These are phyloP conservation scores for Aspergillus nomiae DNA, from an alignment of 2,329 filamentous ascomycete genomes.

Conservation along the genomic window DNA sequence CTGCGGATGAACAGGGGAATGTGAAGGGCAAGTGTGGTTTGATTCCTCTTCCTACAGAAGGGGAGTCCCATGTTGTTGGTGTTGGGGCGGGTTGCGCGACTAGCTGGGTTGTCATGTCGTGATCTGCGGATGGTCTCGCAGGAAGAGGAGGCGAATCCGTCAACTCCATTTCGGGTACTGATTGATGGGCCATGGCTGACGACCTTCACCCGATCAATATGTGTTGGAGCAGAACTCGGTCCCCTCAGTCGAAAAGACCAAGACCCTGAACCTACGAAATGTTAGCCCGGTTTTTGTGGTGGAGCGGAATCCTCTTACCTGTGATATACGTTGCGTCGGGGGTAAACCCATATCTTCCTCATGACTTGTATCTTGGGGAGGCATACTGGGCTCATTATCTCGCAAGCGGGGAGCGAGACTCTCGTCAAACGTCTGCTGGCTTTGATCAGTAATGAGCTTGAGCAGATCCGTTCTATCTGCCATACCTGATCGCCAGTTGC, in stretches of 20 bases:
- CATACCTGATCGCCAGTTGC: conserved; percentile 54
- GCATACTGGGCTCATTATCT: conserved; percentile 35
- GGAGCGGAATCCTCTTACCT: conserved; percentile 35
- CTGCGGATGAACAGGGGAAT: conserved; percentile 62
- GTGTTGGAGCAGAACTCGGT: background rate
- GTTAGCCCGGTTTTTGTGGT: conserved; percentile 23
- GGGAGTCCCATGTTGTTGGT: conserved; percentile 55
- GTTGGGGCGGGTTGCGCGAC: conserved; percentile 90
- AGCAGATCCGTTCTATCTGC: background rate
- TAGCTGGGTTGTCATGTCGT: conserved; percentile 66
- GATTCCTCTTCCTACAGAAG: conserved; percentile 61
- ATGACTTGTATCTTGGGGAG: conserved; percentile 17
- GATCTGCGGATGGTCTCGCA: conserved; percentile 11
- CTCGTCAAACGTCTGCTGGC: conserved; percentile 33
- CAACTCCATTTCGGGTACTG: background rate
- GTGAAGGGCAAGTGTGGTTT: conserved; percentile 70
- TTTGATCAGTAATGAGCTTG: background rate
- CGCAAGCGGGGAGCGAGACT: conserved; percentile 32
- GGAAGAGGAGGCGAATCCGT: background rate
- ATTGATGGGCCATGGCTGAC: background rate
- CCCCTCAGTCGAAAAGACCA: conserved; percentile 47
- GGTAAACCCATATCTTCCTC: conserved; percentile 44
- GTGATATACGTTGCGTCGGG: conserved; percentile 53
- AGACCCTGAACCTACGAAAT: conserved; percentile 34
- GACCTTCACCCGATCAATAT: too few species aligned